Conservation (phyloP, 495 filamentous ascomycete species). For the Parathielavia appendiculata region DNA sequence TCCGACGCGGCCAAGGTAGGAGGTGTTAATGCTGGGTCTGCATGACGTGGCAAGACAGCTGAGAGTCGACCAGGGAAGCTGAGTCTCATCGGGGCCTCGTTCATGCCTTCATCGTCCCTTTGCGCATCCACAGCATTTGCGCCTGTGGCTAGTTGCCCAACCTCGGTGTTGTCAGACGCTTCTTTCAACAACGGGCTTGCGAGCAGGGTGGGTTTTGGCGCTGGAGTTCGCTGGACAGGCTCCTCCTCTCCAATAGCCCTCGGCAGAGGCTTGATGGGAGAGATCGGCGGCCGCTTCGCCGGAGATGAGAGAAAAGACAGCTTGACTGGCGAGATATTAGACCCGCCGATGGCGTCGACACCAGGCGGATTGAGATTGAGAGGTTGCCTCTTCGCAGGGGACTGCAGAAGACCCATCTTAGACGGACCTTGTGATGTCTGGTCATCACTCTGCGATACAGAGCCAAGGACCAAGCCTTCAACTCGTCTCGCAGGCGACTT, state of each 20-base stretch:
- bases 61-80: slow-evolving; percentile 49
- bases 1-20: slow-evolving; percentile 19
- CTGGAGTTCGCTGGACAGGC: slow-evolving; percentile 8
- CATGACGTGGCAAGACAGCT: slow-evolving; percentile 45
- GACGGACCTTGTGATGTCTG: slow-evolving; percentile 25
- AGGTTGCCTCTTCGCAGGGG: slow-evolving; percentile 46
- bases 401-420: slow-evolving; percentile 43
- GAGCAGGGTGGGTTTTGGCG: slow-evolving; percentile 35
- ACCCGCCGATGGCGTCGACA: background rate
- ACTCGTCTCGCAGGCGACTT: slow-evolving; percentile 44
- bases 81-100: slow-evolving; percentile 33
- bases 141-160: background rate
- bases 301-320: slow-evolving; percentile 43
- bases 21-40: slow-evolving; percentile 39
- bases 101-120: slow-evolving; percentile 13
- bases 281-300: slow-evolving; percentile 40
- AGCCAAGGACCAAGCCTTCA: slow-evolving; percentile 22
- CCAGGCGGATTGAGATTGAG: slow-evolving; percentile 32
- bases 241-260: slow-evolving; percentile 15
- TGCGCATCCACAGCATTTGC: slow-evolving; percentile 6
- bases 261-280: slow-evolving; percentile 34
- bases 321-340: slow-evolving; percentile 34
- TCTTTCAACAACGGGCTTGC: slow-evolving; percentile 35
- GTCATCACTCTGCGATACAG: background rate
- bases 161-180: slow-evolving; percentile 3